Evolutionary conservation across 257 asterid genomes (phyloP).

Genomic region (Cruciata laevipes): DNA sequence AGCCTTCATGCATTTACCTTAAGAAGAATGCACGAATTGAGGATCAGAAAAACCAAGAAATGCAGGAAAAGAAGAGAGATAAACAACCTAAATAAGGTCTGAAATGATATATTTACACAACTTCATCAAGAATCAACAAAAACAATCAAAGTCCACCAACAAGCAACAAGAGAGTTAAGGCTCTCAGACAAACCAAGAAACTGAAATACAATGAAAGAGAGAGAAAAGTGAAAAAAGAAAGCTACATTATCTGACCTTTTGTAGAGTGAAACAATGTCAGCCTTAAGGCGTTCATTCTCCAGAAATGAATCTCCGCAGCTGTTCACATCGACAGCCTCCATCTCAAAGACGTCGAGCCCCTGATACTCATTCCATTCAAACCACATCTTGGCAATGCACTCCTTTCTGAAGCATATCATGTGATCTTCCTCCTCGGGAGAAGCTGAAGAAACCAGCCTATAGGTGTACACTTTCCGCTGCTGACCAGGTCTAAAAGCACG

Average conservation of each 20-base stretch:
- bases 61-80: no score
- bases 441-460: conserved; percentile 53
- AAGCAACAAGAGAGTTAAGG: no score
- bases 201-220: not conserved
- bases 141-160: no score
- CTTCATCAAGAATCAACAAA: no score
- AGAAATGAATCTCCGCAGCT: conserved; percentile 26
- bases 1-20: conserved; percentile 7
- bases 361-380: conserved; percentile 21
- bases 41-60: not conserved
- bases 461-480: conserved; percentile 45
- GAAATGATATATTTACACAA: no score
- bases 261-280: conserved; percentile 37
- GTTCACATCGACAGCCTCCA: conserved; percentile 7
- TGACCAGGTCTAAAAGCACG: conserved; percentile 88
- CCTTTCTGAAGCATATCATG: conserved; percentile 31
- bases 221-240: no score
- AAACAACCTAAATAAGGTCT: no score
- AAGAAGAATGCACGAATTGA: not conserved
- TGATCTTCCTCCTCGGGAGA: conserved; percentile 77
- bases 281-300: conserved; percentile 38
- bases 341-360: conserved; percentile 8
- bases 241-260: conserved; percentile 27
- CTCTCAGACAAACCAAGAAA: no score
- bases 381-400: conserved; percentile 19